Conservation (phyloP, 1,284 basidiomycete genomes). For the Leucoagaricus sp. region DNA sequence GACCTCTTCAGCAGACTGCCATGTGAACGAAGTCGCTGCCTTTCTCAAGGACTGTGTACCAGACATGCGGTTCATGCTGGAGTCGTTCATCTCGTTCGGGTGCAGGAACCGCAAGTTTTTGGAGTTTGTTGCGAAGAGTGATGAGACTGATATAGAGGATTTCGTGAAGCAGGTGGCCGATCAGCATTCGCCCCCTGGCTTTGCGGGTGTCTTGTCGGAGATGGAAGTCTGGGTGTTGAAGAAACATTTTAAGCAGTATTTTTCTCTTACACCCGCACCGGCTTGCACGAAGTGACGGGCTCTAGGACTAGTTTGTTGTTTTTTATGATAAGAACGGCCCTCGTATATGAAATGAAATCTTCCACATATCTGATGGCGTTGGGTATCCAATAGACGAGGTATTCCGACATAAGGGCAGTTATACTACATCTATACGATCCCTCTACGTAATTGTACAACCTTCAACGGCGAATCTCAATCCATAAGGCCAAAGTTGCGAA, state of each 20-base stretch:
- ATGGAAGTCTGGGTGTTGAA: conserved; percentile 1
- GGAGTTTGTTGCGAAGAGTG: neutral
- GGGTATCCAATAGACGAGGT: too few relatives aligned
- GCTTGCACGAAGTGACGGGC: too few relatives aligned
- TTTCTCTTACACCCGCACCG: neutral
- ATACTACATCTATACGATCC: too few relatives aligned
- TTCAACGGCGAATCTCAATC: too few relatives aligned
- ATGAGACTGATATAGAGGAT: neutral
- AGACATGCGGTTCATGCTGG: neutral
- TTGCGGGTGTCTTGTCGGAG: neutral
- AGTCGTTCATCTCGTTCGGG: neutral
- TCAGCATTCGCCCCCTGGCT: neutral
- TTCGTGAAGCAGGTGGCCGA: neutral
- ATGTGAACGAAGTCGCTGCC: neutral
- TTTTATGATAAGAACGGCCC: too few relatives aligned
- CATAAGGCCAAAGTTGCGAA: conserved; percentile 1
- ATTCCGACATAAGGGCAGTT: too few relatives aligned
- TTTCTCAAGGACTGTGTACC: conserved; percentile 2
- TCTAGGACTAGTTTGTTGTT: too few relatives aligned
- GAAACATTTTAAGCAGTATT: conserved; percentile 1
- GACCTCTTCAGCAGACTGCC: neutral
- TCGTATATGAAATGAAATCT: too few relatives aligned
- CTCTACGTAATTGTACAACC: too few relatives aligned
- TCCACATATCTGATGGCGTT: too few relatives aligned
- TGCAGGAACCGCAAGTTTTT: conserved; percentile 2